Percentiles rank a stretch among this genome's conserved stretches.
These are phyloP conservation scores for Mesembryanthemum crystallinum DNA, from an alignment of 148 eudicot species.

Conservation along the genomic window DNA sequence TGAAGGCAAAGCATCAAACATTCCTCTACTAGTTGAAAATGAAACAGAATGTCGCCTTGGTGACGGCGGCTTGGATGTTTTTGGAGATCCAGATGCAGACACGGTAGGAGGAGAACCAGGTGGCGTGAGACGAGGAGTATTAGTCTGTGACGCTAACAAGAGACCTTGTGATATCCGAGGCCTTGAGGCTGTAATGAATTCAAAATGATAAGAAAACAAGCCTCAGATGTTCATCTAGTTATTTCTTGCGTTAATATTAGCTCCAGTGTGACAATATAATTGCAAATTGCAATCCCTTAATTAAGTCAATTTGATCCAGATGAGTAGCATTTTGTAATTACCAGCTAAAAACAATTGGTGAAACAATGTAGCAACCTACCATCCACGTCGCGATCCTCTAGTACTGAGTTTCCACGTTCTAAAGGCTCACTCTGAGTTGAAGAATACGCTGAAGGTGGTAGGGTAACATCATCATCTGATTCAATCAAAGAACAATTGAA, in stretches of 20 bases:
- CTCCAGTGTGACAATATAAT: not conserved
- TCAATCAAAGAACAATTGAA: not conserved
- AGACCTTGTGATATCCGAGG: constrained; percentile 73
- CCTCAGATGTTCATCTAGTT: not conserved
- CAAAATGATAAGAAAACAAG: not conserved
- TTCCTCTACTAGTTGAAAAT: constrained; percentile 61
- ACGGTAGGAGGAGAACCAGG: constrained; percentile 78
- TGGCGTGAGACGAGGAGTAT: constrained; percentile 87
- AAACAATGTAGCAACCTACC: constrained; percentile 34
- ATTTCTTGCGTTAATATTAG: not conserved
- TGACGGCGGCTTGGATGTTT: constrained; percentile 64
- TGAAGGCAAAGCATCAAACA: constrained; percentile 56
- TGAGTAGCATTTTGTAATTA: too few species aligned
- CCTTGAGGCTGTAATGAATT: constrained; percentile 40
- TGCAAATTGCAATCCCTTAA: not conserved
- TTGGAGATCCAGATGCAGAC: constrained; percentile 76
- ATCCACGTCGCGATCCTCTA: constrained; percentile 52
- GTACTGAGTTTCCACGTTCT: constrained; percentile 45
- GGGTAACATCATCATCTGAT: constrained; percentile 50
- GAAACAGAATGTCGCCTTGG: constrained; percentile 86
- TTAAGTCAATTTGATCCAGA: not conserved
- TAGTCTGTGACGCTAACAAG: constrained; percentile 73
- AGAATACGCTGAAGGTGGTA: constrained; percentile 46
- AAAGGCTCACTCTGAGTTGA: constrained; percentile 51
- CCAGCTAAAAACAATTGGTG: too few species aligned